Base-by-base conservation (phyloP, 1,139 yeast genomes). In the Yamadazyma sp. region DNA sequence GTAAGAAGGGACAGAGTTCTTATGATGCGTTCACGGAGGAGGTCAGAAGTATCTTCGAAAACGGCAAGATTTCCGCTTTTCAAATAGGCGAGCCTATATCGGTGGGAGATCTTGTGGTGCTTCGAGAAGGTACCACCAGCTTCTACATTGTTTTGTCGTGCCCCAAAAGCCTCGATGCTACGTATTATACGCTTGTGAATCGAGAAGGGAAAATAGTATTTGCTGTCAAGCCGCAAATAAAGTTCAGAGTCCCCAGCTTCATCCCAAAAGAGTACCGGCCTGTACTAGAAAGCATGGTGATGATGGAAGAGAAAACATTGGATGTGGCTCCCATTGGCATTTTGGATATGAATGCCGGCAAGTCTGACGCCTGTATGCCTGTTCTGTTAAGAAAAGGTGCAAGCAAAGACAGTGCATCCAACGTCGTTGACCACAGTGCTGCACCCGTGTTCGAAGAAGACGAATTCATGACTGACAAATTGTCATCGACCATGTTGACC, bases 141-240 rank as follows among this genome's bases (percentile, higher is more conserved):
- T 53, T 69, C 30, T 65, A 57, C 38, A 48, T 72, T 10, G 61
- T 72, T 2, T 70, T 61, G 8, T 59, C 54, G 2, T 46, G 57
- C 27, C 76, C 77, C 1, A 47, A 48, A 12, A 44, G 50, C 5
- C 48, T 70, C 8, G 54, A 51, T 4, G 55, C 64, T 0, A 47
- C 50, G 10, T 50, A 57, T 26, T 83, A 77, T 49, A 75, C 85
- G 0, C 71, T 79, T 44, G 63, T 81, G 36, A 74, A 75, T 42
- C 66, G 72, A 31, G 73, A 73, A 43, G 92, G 94, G 4, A 77
- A 71, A 34, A 60, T 84, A 5, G 52, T 66, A 1, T 80, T 73
- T 59, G 73, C 74, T 1, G 62, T 75, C 10, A 71, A 69, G 43
- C 55, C 62, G n/a, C 56, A 60, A 10, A 72, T 83, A 36, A 63